These are phyloP conservation scores for Hypoxylon rickii DNA, from an alignment of 495 filamentous ascomycete genomes.

Conservation along the genomic window DNA sequence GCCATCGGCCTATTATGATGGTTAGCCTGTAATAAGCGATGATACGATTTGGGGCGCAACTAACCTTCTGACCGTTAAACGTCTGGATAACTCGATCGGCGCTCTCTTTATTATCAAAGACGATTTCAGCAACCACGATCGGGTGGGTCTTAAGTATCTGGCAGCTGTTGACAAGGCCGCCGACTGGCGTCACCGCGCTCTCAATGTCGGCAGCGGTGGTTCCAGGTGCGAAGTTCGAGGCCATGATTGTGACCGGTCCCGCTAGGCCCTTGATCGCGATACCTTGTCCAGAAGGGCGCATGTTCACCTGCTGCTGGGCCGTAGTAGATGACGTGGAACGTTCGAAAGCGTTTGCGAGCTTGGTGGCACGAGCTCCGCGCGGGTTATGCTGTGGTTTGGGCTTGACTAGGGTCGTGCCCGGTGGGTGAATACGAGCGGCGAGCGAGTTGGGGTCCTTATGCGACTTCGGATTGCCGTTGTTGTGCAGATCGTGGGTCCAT, in stretches of 20 bases:
- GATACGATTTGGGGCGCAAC: constrained; percentile 14
- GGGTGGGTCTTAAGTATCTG: constrained; percentile 70
- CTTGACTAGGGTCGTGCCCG: constrained; percentile 37
- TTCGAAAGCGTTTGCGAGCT: constrained; percentile 28
- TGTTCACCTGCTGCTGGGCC: constrained; percentile 44
- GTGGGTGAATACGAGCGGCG: constrained; percentile 48
- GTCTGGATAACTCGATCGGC: constrained; percentile 81
- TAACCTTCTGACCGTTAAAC: constrained; percentile 86
- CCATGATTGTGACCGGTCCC: constrained; percentile 81
- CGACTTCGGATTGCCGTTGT: constrained; percentile 38
- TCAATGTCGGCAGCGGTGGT: constrained; percentile 96
- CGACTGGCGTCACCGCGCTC: constrained; percentile 74
- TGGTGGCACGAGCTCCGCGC: constrained; percentile 32
- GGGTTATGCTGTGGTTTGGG: constrained; percentile 29
- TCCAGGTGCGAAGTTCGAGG: constrained; percentile 87
- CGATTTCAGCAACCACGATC: constrained; percentile 83
- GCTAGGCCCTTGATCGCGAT: constrained; percentile 81
- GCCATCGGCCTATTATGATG: constrained; percentile 73
- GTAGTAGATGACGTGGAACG: constrained; percentile 34
- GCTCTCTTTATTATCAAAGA: constrained; percentile 74
- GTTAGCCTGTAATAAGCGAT: constrained; percentile 2
- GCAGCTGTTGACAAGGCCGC: constrained; percentile 73
- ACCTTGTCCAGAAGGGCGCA: constrained; percentile 48
- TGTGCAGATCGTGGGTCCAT: constrained; percentile 64
- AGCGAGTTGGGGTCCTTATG: constrained; percentile 46